Base-by-base conservation (phyloP, 176 grass and related monocot genomes). In the Chrysopogon serrulatus region DNA sequence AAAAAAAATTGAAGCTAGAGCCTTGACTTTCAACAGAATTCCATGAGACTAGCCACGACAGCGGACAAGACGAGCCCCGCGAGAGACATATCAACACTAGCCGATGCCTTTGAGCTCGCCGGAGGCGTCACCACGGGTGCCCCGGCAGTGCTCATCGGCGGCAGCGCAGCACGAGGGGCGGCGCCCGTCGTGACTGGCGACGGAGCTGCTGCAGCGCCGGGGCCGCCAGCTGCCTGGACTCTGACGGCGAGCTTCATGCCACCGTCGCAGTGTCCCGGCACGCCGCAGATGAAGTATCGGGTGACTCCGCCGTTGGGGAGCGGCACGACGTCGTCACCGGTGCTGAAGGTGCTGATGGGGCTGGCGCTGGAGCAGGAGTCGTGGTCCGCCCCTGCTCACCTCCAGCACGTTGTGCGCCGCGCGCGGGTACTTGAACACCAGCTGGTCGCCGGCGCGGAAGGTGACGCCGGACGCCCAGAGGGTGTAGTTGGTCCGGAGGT, bases 211-310 rank as follows among this genome's bases (percentile, higher is more conserved):
- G 57, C 19, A 24, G 9, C 35, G 32, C 44, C 32, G 49, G 63
- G 54, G 9, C 53, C n/a, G 34, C 51, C 3, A 2, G 73, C 18
- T 0, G 54, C 21, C 34, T 44, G 26, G 26, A 92, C 86, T 10
- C 16, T 40, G 68, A 92, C 31, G 19, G 78, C 30, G n/a, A 92
- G 13, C 74, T 86, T 92, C 90, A 88, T 86, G 37, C 86, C 90
- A 2, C 0, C 24, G 49, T 1, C 14, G 83, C 90, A 92, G 79
- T 92, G 86, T 0, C 79, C 60, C 3, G 66, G 1, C 13, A 92
- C 41, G 32, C 67, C 23, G 78, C 90, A 92, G 62, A 92, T 88
- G 90, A 73, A 92, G 90, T 86, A 86, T 49, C 81, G 83, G 0
- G 30, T 75, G 77, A 47, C 59, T 11, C 79, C 83, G 1, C 42